These are phyloP conservation scores for Platanthera zijinensis DNA, from an alignment of 106 monocot genomes.

Conservation along the genomic window DNA sequence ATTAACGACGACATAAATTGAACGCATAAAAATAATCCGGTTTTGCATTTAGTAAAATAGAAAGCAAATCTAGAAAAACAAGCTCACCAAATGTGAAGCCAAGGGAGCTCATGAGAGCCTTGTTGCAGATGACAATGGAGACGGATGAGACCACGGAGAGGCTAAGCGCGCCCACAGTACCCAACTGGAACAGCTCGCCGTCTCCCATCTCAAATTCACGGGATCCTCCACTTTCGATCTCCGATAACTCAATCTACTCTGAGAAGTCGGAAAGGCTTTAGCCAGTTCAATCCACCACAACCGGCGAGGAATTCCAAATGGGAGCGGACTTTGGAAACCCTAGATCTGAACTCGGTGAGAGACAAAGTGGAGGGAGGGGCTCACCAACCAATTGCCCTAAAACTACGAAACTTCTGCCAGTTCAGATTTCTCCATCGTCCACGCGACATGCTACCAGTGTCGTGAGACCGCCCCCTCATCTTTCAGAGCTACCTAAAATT, in stretches of 20 bases:
- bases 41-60: neutral
- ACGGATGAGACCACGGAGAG: conserved; percentile 10
- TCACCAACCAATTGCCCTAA: neutral
- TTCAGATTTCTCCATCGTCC: neutral
- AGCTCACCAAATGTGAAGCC: conserved; percentile 8
- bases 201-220: conserved; percentile 3
- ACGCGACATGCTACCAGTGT: neutral
- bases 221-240: neutral
- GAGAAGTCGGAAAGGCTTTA: neutral
- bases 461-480: too few species aligned
- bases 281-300: too few species aligned
- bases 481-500: too few species aligned
- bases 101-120: conserved; percentile 9
- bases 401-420: neutral
- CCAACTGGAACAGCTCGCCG: conserved; percentile 8
- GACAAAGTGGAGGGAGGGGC: neutral
- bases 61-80: neutral
- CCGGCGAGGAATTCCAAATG: neutral
- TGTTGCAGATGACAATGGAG: conserved; percentile 12
- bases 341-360: conserved; percentile 4
- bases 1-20: neutral
- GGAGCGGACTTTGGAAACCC: conserved; percentile 8
- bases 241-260: neutral
- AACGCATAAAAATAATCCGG: neutral
- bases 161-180: conserved; percentile 9